phyloP scores from a whole-genome alignment of 148 eudicot genomes.

The Diospyros lotus region DNA sequence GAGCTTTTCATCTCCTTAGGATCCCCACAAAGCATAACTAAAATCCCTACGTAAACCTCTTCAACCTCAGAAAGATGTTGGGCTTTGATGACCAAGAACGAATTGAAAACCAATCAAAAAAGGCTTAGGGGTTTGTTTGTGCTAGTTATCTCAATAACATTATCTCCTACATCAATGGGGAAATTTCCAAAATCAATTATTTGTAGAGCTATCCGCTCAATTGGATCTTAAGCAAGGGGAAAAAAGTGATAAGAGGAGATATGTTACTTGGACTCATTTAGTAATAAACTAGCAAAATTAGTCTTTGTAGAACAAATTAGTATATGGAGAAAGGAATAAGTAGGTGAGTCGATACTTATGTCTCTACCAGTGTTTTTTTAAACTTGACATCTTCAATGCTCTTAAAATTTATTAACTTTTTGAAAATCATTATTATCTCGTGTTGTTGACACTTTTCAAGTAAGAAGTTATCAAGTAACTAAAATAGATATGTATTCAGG shows the following conservation, averaged over 20 bases:
- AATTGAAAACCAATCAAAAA: conserved; percentile 84
- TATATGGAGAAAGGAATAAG: conserved; percentile 63
- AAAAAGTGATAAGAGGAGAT: background rate
- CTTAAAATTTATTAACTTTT: conserved; percentile 56
- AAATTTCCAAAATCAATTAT: background rate
- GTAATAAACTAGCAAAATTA: conserved; percentile 57
- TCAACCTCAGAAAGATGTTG: conserved; percentile 61
- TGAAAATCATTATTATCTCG: conserved; percentile 57
- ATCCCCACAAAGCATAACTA: conserved; percentile 56
- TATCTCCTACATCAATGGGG: conserved; percentile 48
- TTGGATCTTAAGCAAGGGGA: background rate
- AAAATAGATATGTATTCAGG: conserved; percentile 12
- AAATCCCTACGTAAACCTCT: conserved; percentile 63
- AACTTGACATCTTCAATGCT: conserved; percentile 77
- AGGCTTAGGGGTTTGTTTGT: conserved; percentile 70
- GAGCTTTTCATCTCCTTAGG: conserved; percentile 43
- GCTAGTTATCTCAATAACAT: conserved; percentile 64
- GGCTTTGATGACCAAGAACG: conserved; percentile 77
- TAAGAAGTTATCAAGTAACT: conserved; percentile 56
- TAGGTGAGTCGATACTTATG: conserved; percentile 70
- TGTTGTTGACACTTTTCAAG: conserved; percentile 50
- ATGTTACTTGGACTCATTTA: conserved; percentile 42
- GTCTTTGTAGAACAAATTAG: conserved; percentile 76
- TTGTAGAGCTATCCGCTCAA: background rate
- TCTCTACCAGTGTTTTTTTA: conserved; percentile 42